A percentile compares a stretch with the other conserved stretches of the same genome.
phyloP scores from a whole-genome alignment of 2,329 filamentous ascomycete genomes.

The Leptographium radiaticola region DNA sequence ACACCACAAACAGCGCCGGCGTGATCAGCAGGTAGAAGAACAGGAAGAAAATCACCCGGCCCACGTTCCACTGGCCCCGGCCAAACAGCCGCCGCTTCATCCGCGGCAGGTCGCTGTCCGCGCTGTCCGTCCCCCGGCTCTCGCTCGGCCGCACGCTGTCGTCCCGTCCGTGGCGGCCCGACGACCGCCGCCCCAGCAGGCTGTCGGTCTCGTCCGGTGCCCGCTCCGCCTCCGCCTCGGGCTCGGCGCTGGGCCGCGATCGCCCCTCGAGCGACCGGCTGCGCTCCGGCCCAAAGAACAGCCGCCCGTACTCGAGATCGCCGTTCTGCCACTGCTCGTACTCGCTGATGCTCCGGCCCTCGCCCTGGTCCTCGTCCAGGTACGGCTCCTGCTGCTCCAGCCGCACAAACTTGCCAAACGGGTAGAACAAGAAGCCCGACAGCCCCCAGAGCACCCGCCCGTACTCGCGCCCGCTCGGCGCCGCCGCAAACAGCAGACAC shows the following conservation, averaged over 20 bases:
- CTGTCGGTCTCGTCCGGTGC: conserved; percentile 72
- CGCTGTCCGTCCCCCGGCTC: not conserved
- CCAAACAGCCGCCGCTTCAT: conserved; percentile 83
- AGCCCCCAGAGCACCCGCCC: conserved; percentile 75
- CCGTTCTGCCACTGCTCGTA: conserved; percentile 99
- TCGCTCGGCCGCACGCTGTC: not conserved
- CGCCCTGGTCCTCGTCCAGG: conserved; percentile 83
- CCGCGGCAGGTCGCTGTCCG: conserved; percentile 21
- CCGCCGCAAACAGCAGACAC: conserved; percentile 69
- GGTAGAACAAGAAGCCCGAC: conserved; percentile 80
- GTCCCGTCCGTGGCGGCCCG: not conserved
- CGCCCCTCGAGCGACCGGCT: conserved; percentile 73
- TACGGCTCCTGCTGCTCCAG: conserved; percentile 91
- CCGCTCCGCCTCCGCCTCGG: conserved; percentile 25
- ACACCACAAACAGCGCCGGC: conserved; percentile 74
- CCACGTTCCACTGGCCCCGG: conserved; percentile 88
- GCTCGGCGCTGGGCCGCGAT: conserved; percentile 79
- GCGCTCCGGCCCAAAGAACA: conserved; percentile 83
- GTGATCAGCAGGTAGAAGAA: conserved; percentile 92
- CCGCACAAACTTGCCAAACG: conserved; percentile 91
- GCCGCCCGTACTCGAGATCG: conserved; percentile 84
- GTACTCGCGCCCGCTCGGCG: conserved; percentile 72
- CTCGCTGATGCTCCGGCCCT: conserved; percentile 93
- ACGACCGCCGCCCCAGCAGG: conserved; percentile 37
- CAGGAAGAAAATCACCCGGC: conserved; percentile 87